Conservation (phyloP, 129 eudicot species). For the Centaurea solstitialis region DNA sequence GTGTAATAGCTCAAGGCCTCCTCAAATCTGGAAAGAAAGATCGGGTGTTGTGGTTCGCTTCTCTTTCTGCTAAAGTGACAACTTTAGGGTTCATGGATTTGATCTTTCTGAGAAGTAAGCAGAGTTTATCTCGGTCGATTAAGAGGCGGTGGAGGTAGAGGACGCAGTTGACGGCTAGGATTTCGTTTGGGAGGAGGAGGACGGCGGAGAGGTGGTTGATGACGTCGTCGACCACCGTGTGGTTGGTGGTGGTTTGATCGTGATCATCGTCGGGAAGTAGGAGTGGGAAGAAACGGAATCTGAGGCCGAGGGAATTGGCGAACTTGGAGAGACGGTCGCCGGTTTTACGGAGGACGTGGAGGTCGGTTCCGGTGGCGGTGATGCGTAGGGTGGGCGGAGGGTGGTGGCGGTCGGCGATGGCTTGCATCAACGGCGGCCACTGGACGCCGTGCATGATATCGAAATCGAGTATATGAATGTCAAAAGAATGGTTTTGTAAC, state of each 20-base stretch:
- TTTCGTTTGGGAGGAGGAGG: constrained; percentile 44
- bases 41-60: constrained; percentile 65
- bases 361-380: constrained; percentile 68
- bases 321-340: constrained; percentile 76
- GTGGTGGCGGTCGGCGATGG: constrained; percentile 57
- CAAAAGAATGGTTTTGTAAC: not conserved
- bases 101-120: constrained; percentile 47
- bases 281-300: constrained; percentile 65
- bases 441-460: constrained; percentile 94
- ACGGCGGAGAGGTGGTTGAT: constrained; percentile 35
- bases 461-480: constrained; percentile 78
- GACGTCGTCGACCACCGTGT: constrained; percentile 35
- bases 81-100: constrained; percentile 66
- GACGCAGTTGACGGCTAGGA: constrained; percentile 76
- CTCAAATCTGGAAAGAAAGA: constrained; percentile 47
- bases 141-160: constrained; percentile 68
- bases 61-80: constrained; percentile 63
- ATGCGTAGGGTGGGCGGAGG: constrained; percentile 61
- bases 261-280: too few relatives aligned
- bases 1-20: constrained; percentile 71
- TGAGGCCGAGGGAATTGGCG: constrained; percentile 64
- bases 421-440: constrained; percentile 96
- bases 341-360: constrained; percentile 50
- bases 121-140: constrained; percentile 42
- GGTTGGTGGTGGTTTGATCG: constrained; percentile 12